Base-by-base conservation (phyloP, 768 basidiomycete genomes). In the Lactarius deliciosus region DNA sequence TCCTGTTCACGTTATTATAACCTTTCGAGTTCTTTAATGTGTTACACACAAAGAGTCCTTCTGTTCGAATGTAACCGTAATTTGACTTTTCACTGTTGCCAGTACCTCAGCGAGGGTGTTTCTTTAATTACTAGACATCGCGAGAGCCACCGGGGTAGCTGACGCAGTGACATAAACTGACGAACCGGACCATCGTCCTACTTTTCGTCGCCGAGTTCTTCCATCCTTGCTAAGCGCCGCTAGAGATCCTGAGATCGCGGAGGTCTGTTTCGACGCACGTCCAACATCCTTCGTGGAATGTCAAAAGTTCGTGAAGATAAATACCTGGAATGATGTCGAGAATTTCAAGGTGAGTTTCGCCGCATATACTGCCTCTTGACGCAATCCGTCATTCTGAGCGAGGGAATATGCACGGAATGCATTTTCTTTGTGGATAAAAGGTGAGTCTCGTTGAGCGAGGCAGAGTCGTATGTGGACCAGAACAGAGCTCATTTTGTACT, bases 241-340 rank as follows among this genome's bases (percentile, higher is more conserved):
- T 20, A 56, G 28, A 32, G 20, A 10, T 9, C n/a, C 5, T 32
- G 28, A 56, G 30, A 32, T 6, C 20, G 45, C 1, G 13, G 25
- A 32, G 25, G 28, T 18, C 45, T 10, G 45, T n/a, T 18, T 8
- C 8, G 45, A 20, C 34, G 5, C 8, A 20, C 3, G 43, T 20
- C 20, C 6, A 6, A 43, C 1, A 18, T 43, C 7, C 11, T 47
- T 62, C 10, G 38, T 81, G 2, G n/a, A 45, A 63, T 11, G 30
- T 47, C 55, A 56, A 63, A 25, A 57, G 55, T 22, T 63, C 62
- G 22, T 63, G 43, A 18, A 57, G 63, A 47, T 34, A 57, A 22
- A 15, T 55, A 16, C 63, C 63, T 18, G 41, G 55, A 56, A 47
- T 43, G 2, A 36, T 32, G 3, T 43, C 43, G 30, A 57, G 30